Evolutionary conservation across 1,284 basidiomycete species (phyloP).

Genomic region (Marasmius fiardii): DNA sequence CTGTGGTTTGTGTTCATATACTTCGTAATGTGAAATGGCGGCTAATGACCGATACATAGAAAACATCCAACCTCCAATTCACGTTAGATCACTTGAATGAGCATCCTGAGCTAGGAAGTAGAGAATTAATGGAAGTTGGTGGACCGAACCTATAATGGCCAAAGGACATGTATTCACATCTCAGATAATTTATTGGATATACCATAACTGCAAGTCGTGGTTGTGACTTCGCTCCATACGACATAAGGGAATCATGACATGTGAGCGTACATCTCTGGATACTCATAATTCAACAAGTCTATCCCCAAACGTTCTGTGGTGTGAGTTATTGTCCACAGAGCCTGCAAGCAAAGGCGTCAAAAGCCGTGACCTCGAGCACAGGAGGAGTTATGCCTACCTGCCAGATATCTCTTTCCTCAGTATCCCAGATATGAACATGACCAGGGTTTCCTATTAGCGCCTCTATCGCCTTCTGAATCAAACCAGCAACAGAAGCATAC

Average conservation of each 20-base stretch:
- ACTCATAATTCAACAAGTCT: conserved; percentile 9
- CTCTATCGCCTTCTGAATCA: too few species aligned
- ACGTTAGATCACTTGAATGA: conserved; percentile 28
- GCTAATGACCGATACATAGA: neutral
- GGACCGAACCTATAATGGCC: neutral
- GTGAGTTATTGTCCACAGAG: conserved; percentile 8
- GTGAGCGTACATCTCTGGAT: neutral
- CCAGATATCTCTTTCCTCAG: too few species aligned
- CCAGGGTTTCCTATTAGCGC: too few species aligned
- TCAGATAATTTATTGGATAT: too few species aligned
- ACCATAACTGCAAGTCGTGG: too few species aligned
- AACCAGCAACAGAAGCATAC: neutral
- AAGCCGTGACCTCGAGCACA: neutral
- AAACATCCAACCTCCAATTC: neutral
- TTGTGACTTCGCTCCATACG: too few species aligned
- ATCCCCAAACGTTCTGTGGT: neutral
- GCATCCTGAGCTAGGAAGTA: conserved; percentile 45
- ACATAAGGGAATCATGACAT: too few species aligned
- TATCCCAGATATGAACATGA: too few species aligned
- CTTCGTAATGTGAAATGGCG: neutral
- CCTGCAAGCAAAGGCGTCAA: conserved; percentile 1
- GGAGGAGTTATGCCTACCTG: too few species aligned
- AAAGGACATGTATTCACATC: neutral
- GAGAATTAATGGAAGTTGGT: conserved; percentile 19
- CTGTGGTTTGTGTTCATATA: conserved; percentile 32